Base-by-base conservation (phyloP, 23 red algal genomes). In the Gracilaria caudata region DNA sequence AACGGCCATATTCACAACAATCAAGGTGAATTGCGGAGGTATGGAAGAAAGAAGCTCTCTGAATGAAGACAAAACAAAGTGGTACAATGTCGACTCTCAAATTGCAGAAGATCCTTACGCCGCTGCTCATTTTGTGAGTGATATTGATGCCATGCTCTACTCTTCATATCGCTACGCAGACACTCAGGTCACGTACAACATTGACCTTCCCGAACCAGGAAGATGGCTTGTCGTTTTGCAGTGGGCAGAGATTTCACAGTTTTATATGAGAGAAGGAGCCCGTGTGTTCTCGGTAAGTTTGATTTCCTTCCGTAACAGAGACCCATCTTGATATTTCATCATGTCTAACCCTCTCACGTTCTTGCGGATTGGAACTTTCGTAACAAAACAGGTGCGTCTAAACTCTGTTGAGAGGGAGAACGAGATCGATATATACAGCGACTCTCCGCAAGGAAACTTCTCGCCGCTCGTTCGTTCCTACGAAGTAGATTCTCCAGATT, bases 241-340 rank as follows among this genome's bases (percentile, higher is more conserved):
- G 45, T 86, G 82, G 82, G 82, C 82, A 16, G 82, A 86, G 47
- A 86, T 86, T 60, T 71, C 61, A 43, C 82, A 64, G 34, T 55
- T 55, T 7, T 86, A 55, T 46, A 86, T 86, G 82, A 29, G 47
- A 37, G 82, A 86, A 24, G 82, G 82, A 2, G 82, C 82, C 7
- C 82, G 82, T 41, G 82, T 86, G 13, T 86, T 86, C 59, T 55
- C 82, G 65, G 82, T 86, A 73, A 71, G 82, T 86, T 71, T 36
- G n/a, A n/a, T n/a, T n/a, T n/a, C n/a, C n/a, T n/a, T n/a, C n/a
- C n/a, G n/a, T n/a, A n/a, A n/a, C n/a, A n/a, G n/a, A n/a, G n/a
- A n/a, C n/a, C n/a, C n/a, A n/a, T n/a, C n/a, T n/a, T n/a, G n/a
- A n/a, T n/a, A 46, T 39, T 47, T 16, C 38, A 75, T 23, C 16